A percentile compares a stretch with the other conserved stretches of the same genome.
Conservation (phyloP, 805 yeast genomes). For the Sugiyamaella marilandica region DNA sequence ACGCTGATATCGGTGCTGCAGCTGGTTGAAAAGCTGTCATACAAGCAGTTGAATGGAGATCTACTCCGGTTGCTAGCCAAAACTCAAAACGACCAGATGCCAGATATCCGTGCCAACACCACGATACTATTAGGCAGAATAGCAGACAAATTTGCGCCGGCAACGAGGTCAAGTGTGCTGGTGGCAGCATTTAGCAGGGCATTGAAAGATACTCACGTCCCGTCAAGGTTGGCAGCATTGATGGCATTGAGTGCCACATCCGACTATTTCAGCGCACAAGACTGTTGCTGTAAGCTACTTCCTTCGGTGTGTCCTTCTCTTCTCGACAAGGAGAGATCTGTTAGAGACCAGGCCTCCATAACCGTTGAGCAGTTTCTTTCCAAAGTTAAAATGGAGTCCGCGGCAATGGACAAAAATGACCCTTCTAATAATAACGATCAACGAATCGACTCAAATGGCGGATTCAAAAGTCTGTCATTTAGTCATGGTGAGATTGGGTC, state of each 20-base stretch:
- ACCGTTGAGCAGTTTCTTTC: constrained; percentile 59
- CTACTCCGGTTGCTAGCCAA: constrained; percentile 74
- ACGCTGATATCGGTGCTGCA: constrained; percentile 62
- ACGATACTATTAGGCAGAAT: constrained; percentile 64
- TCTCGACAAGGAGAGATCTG: constrained; percentile 65
- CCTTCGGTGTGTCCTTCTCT: constrained; percentile 83
- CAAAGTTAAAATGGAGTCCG: constrained; percentile 47
- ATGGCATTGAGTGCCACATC: constrained; percentile 63
- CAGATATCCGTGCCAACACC: constrained; percentile 75
- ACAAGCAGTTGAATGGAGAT: constrained; percentile 82
- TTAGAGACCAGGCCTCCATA: constrained; percentile 65
- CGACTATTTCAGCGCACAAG: constrained; percentile 64
- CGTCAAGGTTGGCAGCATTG: constrained; percentile 71
- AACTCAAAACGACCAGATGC: constrained; percentile 69
- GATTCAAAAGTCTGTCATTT: too few species aligned
- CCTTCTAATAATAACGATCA: too few species aligned
- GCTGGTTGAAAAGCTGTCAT: constrained; percentile 61
- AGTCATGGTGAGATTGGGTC: too few species aligned
- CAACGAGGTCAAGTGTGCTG: constrained; percentile 61
- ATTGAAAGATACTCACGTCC: constrained; percentile 70
- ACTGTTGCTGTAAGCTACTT: constrained; percentile 72
- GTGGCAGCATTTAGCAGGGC: constrained; percentile 85
- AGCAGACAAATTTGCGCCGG: constrained; percentile 53
- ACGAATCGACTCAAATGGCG: too few species aligned
- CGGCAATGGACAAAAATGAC: constrained; percentile 25